These are phyloP conservation scores for Yamadazyma friedrichii DNA, from an alignment of 1,139 yeast species.

Conservation along the genomic window DNA sequence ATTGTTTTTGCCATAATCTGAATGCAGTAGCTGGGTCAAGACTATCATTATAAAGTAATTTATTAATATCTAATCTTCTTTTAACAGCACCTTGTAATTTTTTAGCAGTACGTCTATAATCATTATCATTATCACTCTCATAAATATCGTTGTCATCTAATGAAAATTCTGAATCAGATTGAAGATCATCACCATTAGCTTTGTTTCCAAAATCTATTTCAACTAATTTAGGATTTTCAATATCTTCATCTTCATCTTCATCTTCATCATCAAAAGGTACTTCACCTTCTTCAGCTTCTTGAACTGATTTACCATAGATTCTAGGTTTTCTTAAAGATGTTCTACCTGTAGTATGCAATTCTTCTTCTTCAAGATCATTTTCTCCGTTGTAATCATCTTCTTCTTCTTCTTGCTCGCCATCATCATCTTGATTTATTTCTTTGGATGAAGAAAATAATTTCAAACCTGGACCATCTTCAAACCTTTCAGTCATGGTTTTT, in stretches of 20 bases:
- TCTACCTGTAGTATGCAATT: slow-evolving; percentile 52
- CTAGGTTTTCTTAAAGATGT: slow-evolving; percentile 57
- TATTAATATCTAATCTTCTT: slow-evolving; percentile 76
- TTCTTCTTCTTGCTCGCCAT: slow-evolving; percentile 33
- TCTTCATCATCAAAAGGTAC: slow-evolving; percentile 50
- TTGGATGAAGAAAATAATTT: slow-evolving; percentile 64
- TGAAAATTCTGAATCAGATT: slow-evolving; percentile 46
- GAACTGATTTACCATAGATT: slow-evolving; percentile 52
- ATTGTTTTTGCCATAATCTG: slow-evolving; percentile 64
- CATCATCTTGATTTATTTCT: slow-evolving; percentile 37
- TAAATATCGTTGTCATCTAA: slow-evolving; percentile 27
- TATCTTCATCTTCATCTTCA: slow-evolving; percentile 36
- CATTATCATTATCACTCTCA: slow-evolving; percentile 16
- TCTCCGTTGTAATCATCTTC: slow-evolving; percentile 32
- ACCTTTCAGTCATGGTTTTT: slow-evolving; percentile 60
- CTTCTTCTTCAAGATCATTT: slow-evolving; percentile 11
- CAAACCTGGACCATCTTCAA: slow-evolving; percentile 65
- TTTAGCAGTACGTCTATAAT: slow-evolving; percentile 45
- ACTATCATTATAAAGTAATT: slow-evolving; percentile 74
- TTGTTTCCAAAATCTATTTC: slow-evolving; percentile 50
- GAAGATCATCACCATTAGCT: slow-evolving; percentile 49
- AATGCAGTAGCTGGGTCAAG: slow-evolving; percentile 75
- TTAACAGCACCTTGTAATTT: slow-evolving; percentile 39
- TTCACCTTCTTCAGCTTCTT: slow-evolving; percentile 47
- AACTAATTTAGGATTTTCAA: slow-evolving; percentile 34